A percentile compares a stretch with the other conserved stretches of the same genome.
These are phyloP conservation scores for Ophiocordyceps camponoti-saundersi DNA, from an alignment of 2,329 filamentous ascomycete species.

Conservation along the genomic window DNA sequence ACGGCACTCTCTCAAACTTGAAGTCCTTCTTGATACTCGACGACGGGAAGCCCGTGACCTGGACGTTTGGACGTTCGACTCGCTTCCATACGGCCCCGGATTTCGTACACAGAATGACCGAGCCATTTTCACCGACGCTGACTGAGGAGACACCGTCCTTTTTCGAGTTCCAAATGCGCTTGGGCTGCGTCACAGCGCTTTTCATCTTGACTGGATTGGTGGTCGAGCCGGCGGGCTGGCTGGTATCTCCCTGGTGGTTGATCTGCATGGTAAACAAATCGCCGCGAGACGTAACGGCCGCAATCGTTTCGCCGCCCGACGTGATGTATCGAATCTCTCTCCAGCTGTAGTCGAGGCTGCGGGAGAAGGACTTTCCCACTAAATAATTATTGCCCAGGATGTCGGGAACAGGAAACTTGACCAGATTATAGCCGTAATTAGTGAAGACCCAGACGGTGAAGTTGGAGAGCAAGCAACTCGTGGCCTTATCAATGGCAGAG, in stretches of 20 bases:
- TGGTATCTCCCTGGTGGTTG: slow-evolving; percentile 47
- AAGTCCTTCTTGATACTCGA: slow-evolving; percentile 57
- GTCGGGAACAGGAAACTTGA: slow-evolving; percentile 63
- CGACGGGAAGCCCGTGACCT: slow-evolving; percentile 36
- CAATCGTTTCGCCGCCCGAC: slow-evolving; percentile 81
- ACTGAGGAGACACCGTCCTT: slow-evolving; percentile 80
- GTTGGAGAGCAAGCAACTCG: slow-evolving; percentile 69
- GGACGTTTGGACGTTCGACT: slow-evolving; percentile 65
- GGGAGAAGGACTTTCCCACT: slow-evolving; percentile 35
- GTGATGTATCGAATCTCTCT: slow-evolving; percentile 59
- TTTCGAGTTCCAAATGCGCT: slow-evolving; percentile 75
- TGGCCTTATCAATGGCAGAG: slow-evolving; percentile 80
- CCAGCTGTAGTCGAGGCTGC: slow-evolving; percentile 42
- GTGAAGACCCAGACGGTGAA: slow-evolving; percentile 87
- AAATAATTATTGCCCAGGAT: slow-evolving; percentile 55
- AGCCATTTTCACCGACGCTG: slow-evolving; percentile 79
- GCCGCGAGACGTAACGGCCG: slow-evolving; percentile 66
- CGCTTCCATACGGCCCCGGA: slow-evolving; percentile 89
- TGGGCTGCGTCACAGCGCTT: slow-evolving; percentile 59
- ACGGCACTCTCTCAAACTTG: slow-evolving; percentile 85
- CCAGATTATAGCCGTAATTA: slow-evolving; percentile 86
- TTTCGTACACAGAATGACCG: slow-evolving; percentile 83
- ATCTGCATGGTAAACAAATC: slow-evolving; percentile 79
- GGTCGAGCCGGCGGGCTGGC: slow-evolving; percentile 51
- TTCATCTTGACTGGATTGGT: slow-evolving; percentile 87